Evolutionary conservation across 805 yeast species (phyloP).

Genomic region (Nakazawaea populi): DNA sequence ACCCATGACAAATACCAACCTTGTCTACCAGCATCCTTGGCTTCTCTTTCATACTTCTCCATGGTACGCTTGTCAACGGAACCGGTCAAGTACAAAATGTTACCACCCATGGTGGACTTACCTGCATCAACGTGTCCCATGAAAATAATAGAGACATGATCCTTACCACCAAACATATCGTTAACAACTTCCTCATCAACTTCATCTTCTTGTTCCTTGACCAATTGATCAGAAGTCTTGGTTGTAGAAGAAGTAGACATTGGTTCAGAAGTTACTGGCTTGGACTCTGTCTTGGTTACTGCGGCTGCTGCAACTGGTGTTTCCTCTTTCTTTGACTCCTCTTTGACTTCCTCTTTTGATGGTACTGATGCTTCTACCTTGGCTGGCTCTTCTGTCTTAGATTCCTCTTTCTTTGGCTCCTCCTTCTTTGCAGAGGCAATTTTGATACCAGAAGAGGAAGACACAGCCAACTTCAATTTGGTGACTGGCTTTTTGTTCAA

Average conservation of each 20-base stretch:
- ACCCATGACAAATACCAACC: slow-evolving; percentile 99
- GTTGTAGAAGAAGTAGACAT: slow-evolving; percentile 19
- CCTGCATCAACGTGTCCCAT: slow-evolving; percentile 99
- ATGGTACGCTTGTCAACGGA: slow-evolving; percentile 98
- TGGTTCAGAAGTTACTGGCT: slow-evolving; percentile 9
- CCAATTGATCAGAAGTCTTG: slow-evolving; percentile 42
- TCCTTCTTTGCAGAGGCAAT: slow-evolving; percentile 42
- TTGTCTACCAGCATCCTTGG: slow-evolving; percentile 98
- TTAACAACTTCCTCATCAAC: slow-evolving; percentile 83
- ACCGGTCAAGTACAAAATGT: slow-evolving; percentile 85
- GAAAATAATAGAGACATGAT: slow-evolving; percentile 92
- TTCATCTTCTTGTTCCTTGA: slow-evolving; percentile 70
- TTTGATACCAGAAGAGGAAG: slow-evolving; percentile 52
- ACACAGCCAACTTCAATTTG: slow-evolving; percentile 59
- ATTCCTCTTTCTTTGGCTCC: slow-evolving; percentile 20
- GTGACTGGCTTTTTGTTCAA: slow-evolving; percentile 43
- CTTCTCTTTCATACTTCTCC: slow-evolving; percentile 97
- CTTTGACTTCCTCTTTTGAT: slow-evolving; percentile 12
- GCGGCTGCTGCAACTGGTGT: slow-evolving; percentile 14
- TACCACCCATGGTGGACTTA: slow-evolving; percentile 99
- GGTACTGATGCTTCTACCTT: slow-evolving; percentile 17
- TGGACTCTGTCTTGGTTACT: slow-evolving; percentile 14
- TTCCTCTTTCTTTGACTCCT: slow-evolving; percentile 14
- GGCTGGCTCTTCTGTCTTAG: slow-evolving; percentile 20
- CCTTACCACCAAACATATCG: slow-evolving; percentile 96